These are phyloP conservation scores for Asterophora parasitica DNA, from an alignment of 768 basidiomycete genomes.

Conservation along the genomic window DNA sequence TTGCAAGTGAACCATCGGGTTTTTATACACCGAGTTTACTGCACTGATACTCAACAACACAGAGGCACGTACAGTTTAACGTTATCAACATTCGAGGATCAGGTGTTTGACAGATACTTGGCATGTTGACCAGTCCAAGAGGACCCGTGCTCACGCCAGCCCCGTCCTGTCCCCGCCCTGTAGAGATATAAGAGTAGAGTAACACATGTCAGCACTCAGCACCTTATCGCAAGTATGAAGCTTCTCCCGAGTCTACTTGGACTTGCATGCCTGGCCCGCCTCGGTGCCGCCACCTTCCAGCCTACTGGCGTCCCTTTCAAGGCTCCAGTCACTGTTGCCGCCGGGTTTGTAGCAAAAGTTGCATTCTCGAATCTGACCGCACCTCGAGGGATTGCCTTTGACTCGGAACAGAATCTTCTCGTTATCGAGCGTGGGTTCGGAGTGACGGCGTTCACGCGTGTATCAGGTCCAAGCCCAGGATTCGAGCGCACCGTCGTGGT, in stretches of 20 bases:
- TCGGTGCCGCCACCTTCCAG: constrained; percentile 24
- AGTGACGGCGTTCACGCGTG: constrained; percentile 32
- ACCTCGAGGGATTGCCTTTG: constrained; percentile 39
- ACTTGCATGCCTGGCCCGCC: constrained; percentile 1
- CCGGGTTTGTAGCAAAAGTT: constrained; percentile 31
- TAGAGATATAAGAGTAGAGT: too few relatives aligned
- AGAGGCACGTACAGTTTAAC: too few relatives aligned
- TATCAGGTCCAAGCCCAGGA: constrained; percentile 20
- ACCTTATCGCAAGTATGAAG: constrained; percentile 5
- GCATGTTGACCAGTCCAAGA: not conserved
- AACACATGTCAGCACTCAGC: not conserved
- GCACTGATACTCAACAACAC: too few relatives aligned
- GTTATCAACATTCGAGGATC: too few relatives aligned
- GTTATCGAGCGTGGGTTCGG: constrained; percentile 40
- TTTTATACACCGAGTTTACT: too few relatives aligned
- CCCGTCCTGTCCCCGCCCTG: too few relatives aligned
- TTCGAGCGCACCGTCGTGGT: constrained; percentile 37
- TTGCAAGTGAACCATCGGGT: too few relatives aligned
- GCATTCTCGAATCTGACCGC: constrained; percentile 37
- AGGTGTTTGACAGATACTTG: too few relatives aligned
- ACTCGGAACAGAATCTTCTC: constrained; percentile 32
- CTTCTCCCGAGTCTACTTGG: constrained; percentile 1
- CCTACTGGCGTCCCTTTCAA: constrained; percentile 26
- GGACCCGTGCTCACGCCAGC: too few relatives aligned
- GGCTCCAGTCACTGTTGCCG: constrained; percentile 30